phyloP scores from a whole-genome alignment of 768 basidiomycete genomes.

The Cyclocybe aegerita region DNA sequence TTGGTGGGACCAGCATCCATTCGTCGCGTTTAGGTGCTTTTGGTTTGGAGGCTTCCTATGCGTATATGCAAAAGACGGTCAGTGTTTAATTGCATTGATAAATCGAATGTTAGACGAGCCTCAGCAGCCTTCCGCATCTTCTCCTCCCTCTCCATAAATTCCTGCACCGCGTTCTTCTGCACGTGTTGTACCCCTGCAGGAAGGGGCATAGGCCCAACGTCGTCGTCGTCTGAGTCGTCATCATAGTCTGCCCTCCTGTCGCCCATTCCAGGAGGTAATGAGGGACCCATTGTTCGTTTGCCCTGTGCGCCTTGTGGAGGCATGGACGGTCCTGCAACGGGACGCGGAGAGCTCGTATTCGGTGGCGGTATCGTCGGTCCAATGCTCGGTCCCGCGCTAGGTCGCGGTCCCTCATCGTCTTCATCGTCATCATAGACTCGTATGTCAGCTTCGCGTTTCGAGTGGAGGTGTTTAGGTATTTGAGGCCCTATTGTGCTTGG shows the following conservation, averaged over 20 bases:
- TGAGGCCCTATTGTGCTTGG: constrained; percentile 19
- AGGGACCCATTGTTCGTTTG: constrained; percentile 50
- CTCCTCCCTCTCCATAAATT: constrained; percentile 87
- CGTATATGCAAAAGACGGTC: background rate
- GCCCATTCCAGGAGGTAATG: constrained; percentile 40
- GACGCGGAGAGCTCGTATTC: background rate
- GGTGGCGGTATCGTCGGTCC: constrained; percentile 11
- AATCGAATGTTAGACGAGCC: constrained; percentile 29
- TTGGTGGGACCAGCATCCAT: constrained; percentile 98
- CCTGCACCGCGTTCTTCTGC: constrained; percentile 66
- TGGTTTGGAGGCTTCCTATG: constrained; percentile 72
- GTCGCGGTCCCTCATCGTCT: constrained; percentile 70
- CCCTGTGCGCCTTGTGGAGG: constrained; percentile 13
- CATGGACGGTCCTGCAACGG: constrained; percentile 16
- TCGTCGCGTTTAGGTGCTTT: constrained; percentile 84
- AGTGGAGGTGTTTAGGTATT: constrained; percentile 24
- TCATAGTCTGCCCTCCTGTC: constrained; percentile 23
- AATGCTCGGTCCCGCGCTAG: constrained; percentile 17
- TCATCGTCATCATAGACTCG: constrained; percentile 39
- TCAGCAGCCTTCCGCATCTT: constrained; percentile 69
- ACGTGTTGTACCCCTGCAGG: constrained; percentile 43
- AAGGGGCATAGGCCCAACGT: constrained; percentile 82
- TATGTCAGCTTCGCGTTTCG: constrained; percentile 5
- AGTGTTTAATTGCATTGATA: background rate
- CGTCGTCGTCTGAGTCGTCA: constrained; percentile 62